phyloP scores from a whole-genome alignment of 345 rosid genomes.

The Lepidium sativum region DNA sequence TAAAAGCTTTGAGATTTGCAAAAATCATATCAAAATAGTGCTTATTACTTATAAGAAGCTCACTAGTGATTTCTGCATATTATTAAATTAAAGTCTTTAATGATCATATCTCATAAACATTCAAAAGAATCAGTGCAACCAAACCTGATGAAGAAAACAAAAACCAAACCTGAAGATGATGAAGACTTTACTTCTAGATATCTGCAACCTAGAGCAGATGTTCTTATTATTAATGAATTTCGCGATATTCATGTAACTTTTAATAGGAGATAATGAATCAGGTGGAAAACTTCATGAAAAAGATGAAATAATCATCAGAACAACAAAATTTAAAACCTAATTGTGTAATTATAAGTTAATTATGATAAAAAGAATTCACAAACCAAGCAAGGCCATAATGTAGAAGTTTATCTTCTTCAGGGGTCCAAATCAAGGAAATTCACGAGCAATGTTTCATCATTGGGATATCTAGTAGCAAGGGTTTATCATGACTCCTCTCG shows the following conservation, averaged over 20 bases:
- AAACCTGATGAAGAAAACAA: too few species aligned
- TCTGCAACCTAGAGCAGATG: slow-evolving; percentile 57
- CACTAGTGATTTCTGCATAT: slow-evolving; percentile 23
- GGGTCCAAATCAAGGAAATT: neutral
- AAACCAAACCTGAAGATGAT: neutral
- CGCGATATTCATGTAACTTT: slow-evolving; percentile 64
- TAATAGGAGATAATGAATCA: slow-evolving; percentile 22
- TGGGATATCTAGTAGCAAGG: neutral
- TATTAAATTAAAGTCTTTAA: neutral
- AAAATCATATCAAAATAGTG: slow-evolving; percentile 40
- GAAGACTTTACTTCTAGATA: slow-evolving; percentile 47
- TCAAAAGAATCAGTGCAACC: neutral
- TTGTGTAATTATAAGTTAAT: neutral
- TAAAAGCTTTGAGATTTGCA: slow-evolving; percentile 38
- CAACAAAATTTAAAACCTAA: neutral
- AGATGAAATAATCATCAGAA: neutral
- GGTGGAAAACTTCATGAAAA: slow-evolving; percentile 34
- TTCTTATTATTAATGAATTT: slow-evolving; percentile 40
- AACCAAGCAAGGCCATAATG: slow-evolving; percentile 1
- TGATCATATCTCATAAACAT: neutral
- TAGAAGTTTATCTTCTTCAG: neutral
- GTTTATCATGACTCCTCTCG: neutral
- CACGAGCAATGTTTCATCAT: too few species aligned
- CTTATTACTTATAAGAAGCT: slow-evolving; percentile 57
- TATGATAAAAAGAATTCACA: neutral